Percentiles rank a stretch among this genome's conserved stretches.
Conservation (phyloP, 768 basidiomycete species). For the Mycena capillaripes region DNA sequence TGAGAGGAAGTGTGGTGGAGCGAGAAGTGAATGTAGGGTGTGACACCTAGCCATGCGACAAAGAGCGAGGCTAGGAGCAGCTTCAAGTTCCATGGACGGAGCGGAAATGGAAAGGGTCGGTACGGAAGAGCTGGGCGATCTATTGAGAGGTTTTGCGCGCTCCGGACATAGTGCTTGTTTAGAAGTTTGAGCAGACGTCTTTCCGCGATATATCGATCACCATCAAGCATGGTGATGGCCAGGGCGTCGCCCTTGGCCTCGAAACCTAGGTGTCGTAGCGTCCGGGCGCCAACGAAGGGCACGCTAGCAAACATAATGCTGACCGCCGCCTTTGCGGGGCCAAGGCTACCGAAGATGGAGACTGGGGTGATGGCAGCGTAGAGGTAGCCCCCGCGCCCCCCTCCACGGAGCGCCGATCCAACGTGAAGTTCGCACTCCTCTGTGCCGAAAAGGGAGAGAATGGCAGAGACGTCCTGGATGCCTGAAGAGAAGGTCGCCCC, state of each 20-base stretch:
- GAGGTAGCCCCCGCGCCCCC: conserved; percentile 5
- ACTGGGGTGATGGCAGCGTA: conserved; percentile 8
- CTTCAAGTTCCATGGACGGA: conserved; percentile 10
- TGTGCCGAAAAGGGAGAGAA: conserved; percentile 11
- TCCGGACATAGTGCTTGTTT: conserved; percentile 2
- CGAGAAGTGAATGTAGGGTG: conserved; percentile 11
- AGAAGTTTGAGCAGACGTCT: background rate
- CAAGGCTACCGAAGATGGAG: conserved; percentile 10
- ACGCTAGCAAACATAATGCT: conserved; percentile 7
- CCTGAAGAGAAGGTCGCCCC: background rate
- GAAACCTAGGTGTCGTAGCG: background rate
- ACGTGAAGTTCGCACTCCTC: conserved; percentile 11
- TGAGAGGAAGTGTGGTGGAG: conserved; percentile 4
- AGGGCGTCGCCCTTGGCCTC: conserved; percentile 1
- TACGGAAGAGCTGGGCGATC: background rate
- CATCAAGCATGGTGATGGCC: background rate
- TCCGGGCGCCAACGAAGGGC: background rate
- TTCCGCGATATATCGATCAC: background rate
- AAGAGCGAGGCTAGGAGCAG: background rate
- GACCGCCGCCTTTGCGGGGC: conserved; percentile 9
- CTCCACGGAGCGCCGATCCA: conserved; percentile 7
- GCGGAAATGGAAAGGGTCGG: conserved; percentile 3
- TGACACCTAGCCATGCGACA: conserved; percentile 12
- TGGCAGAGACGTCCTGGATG: conserved; percentile 11
- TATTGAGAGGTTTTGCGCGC: background rate